Conservation (phyloP, 2,329 filamentous ascomycete genomes). For the Didymella arachidicola region DNA sequence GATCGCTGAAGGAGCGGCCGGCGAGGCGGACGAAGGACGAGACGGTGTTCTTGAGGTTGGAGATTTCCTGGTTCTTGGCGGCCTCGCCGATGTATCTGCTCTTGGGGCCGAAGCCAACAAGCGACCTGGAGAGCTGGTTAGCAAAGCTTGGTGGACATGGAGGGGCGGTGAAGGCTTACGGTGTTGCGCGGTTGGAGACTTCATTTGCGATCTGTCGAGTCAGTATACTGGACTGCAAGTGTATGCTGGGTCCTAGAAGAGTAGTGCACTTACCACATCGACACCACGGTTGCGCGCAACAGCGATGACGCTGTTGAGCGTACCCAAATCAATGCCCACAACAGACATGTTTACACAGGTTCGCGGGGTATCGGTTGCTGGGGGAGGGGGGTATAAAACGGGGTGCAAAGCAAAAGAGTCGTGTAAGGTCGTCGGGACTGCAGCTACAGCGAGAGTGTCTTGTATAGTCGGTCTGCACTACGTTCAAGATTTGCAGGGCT, state of each 20-base stretch:
- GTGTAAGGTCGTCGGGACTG: conserved; percentile 16
- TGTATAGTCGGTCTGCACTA: conserved; percentile 10
- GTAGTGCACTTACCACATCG: conserved; percentile 81
- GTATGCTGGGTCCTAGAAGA: not conserved
- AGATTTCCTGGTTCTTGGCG: conserved; percentile 98
- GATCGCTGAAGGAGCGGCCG: conserved; percentile 85
- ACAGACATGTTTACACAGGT: conserved; percentile 62
- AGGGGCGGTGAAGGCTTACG: conserved; percentile 69
- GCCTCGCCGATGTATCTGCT: conserved; percentile 92
- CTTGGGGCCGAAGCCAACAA: conserved; percentile 95
- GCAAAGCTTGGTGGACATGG: conserved; percentile 5
- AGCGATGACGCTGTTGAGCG: conserved; percentile 95
- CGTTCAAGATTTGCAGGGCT: conserved; percentile 15
- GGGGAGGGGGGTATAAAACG: conserved; percentile 22
- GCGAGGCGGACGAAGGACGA: conserved; percentile 89
- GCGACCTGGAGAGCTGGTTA: conserved; percentile 61
- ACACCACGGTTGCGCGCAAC: conserved; percentile 98
- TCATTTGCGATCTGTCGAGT: conserved; percentile 88
- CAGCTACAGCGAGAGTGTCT: conserved; percentile 19
- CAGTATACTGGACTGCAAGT: conserved; percentile 30
- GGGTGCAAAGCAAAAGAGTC: conserved; percentile 20
- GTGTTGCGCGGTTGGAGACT: conserved; percentile 96
- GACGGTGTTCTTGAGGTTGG: conserved; percentile 99
- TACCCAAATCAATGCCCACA: conserved; percentile 91
- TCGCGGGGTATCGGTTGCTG: conserved; percentile 39